Conservation (phyloP, 371 early-diverging fungal species). For the Apophysomyces variabilis region DNA sequence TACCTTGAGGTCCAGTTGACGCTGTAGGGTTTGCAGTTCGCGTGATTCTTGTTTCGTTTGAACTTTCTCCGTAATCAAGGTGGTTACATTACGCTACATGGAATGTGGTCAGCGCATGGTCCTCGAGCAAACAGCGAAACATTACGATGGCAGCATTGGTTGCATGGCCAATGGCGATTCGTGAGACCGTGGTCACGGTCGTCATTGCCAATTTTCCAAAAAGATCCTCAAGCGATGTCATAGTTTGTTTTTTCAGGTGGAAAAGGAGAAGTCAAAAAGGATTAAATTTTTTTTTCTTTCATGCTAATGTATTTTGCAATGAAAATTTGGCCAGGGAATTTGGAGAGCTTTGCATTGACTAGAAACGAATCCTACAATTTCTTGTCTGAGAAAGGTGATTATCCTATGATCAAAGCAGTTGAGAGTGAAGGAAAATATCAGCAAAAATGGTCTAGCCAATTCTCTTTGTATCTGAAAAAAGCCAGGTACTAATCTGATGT, state of each 20-base stretch:
- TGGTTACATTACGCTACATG: constrained; percentile 56
- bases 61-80: constrained; percentile 52
- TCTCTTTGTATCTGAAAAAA: too few relatives aligned
- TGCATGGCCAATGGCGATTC: constrained; percentile 74
- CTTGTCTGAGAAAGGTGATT: too few relatives aligned
- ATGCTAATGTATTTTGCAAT: too few relatives aligned
- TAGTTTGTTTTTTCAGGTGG: background rate
- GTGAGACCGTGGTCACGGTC: constrained; percentile 74
- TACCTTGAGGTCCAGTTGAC: constrained; percentile 49
- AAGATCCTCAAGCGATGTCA: constrained; percentile 61
- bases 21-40: constrained; percentile 39
- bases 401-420: too few relatives aligned
- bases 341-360: too few relatives aligned
- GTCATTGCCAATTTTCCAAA: constrained; percentile 71
- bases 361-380: too few relatives aligned
- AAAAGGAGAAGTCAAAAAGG: too few relatives aligned
- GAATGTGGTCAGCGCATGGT: background rate
- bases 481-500: too few relatives aligned
- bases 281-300: too few relatives aligned
- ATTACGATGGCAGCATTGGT: constrained; percentile 66
- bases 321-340: too few relatives aligned
- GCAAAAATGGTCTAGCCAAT: too few relatives aligned
- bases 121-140: background rate
- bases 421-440: too few relatives aligned
- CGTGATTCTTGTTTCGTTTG: constrained; percentile 35